Evolutionary conservation across 163 green algal genomes (phyloP).

Genomic region (Coccomyxa subellipsoidea): DNA sequence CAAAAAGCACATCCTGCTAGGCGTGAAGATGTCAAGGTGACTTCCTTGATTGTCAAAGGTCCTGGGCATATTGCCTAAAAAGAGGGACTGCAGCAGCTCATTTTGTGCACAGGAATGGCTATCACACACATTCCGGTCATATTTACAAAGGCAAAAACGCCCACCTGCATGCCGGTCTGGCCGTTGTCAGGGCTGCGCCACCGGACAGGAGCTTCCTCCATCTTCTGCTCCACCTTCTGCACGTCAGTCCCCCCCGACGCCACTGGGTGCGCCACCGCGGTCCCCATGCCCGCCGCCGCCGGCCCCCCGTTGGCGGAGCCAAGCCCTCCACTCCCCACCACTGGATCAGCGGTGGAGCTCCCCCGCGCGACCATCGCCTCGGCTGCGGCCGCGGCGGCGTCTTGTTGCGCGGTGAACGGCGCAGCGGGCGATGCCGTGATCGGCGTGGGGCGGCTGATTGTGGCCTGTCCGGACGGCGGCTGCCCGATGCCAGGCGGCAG

Average conservation of each 20-base stretch:
- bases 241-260: background rate
- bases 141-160: too few relatives aligned
- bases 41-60: too few relatives aligned
- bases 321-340: too few relatives aligned
- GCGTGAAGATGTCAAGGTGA: too few relatives aligned
- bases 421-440: background rate
- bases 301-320: too few relatives aligned
- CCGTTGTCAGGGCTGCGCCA: background rate
- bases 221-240: background rate
- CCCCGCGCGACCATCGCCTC: background rate
- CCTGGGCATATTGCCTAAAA: too few relatives aligned
- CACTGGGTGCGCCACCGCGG: too few relatives aligned
- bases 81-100: too few relatives aligned
- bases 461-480: background rate
- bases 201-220: background rate
- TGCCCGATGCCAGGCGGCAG: background rate
- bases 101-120: too few relatives aligned
- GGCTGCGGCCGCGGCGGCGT: background rate
- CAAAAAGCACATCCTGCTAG: too few relatives aligned
- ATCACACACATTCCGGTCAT: too few relatives aligned
- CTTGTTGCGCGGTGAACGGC: background rate
- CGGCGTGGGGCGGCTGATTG: background rate
- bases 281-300: background rate
- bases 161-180: background rate
- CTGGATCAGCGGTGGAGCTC: background rate